These are phyloP conservation scores for Blastocystis sp. DNA, from an alignment of 352 stramenopile genomes.

Conservation along the genomic window DNA sequence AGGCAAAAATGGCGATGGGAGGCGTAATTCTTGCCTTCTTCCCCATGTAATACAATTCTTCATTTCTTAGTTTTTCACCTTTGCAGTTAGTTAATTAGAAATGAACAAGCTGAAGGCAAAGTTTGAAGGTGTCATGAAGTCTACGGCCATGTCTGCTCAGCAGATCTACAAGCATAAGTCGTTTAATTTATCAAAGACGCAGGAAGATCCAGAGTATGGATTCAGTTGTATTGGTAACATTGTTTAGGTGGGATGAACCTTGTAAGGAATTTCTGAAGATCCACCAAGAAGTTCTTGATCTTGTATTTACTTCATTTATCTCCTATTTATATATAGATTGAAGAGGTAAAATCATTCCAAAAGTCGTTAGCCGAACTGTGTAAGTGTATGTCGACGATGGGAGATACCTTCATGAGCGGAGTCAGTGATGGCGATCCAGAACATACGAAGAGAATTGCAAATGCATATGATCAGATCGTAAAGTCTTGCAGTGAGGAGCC, in stretches of 20 bases:
- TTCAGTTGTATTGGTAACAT: not conserved
- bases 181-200: slow-evolving; percentile 65
- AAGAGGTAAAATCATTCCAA: slow-evolving; percentile 60
- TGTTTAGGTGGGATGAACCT: slow-evolving; percentile 60
- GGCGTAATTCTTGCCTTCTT: no score
- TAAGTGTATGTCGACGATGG: not conserved
- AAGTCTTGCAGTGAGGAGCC: slow-evolving; percentile 4
- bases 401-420: not conserved
- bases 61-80: not conserved
- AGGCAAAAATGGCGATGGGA: not conserved
- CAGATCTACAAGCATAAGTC: slow-evolving; percentile 67
- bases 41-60: no score
- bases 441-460: slow-evolving; percentile 11
- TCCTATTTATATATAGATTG: slow-evolving; percentile 44
- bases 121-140: slow-evolving; percentile 41
- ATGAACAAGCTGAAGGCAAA: slow-evolving; percentile 68
- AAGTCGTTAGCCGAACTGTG: slow-evolving; percentile 28
- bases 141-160: slow-evolving; percentile 49
- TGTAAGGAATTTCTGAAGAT: slow-evolving; percentile 58
- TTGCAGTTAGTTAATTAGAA: not conserved
- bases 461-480: slow-evolving; percentile 25
- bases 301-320: not conserved
- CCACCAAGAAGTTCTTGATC: slow-evolving; percentile 51
- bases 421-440: slow-evolving; percentile 32
- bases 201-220: slow-evolving; percentile 65